Evolutionary conservation across 2,329 filamentous ascomycete genomes (phyloP), one percentile per base, ranked within the genome.

Genomic region (Sclerotinia subarctica): DNA sequence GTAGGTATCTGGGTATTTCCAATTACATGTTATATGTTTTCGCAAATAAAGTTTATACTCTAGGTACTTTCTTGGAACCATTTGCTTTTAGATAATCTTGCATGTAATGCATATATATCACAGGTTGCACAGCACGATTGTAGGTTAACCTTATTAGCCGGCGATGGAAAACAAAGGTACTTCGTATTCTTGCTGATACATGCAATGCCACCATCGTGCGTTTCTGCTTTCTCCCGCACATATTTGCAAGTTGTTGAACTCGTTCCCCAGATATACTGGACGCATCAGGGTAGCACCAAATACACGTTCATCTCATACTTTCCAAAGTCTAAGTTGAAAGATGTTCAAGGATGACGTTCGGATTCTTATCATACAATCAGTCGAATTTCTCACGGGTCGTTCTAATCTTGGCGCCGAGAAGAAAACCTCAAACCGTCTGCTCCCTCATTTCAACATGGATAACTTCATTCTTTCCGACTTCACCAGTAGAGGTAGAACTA

Each of bases 381-480:
- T 51, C 15, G 17, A 51, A 32, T 51, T 26, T 49, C 58, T 49
- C 58, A 62, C 26, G 44, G 49, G 44, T 21, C 38, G 15, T 49
- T 54, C 21, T 47, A n/a, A 58, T n/a, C 47, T 67, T 63, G 57
- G 46, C 57, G 56, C 49, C 56, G 46, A 67, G 47, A 17, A 63
- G 3, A 26, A 51, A 29, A 51, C 59, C 32, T 67, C 65, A 54
- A 47, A 51, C 24, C 8, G 24, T 21, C 32, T 17, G 49, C 56
- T n/a, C 21, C 38, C 7, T 10, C 15, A 29, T 44, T 35, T 67
- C 64, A 24, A n/a, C 24, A 24, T 35, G 46, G 19, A 44, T 29
- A 11, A 46, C 29, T 49, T 63, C 65, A 35, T 46, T 38, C 56
- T 53, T 62, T 13, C 62, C 47, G 47, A 21, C 21, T 10, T 26